A percentile compares a stretch with the other conserved stretches of the same genome.
phyloP scores from a whole-genome alignment of 768 basidiomycete genomes.

The Mycena olivaceomarginata region DNA sequence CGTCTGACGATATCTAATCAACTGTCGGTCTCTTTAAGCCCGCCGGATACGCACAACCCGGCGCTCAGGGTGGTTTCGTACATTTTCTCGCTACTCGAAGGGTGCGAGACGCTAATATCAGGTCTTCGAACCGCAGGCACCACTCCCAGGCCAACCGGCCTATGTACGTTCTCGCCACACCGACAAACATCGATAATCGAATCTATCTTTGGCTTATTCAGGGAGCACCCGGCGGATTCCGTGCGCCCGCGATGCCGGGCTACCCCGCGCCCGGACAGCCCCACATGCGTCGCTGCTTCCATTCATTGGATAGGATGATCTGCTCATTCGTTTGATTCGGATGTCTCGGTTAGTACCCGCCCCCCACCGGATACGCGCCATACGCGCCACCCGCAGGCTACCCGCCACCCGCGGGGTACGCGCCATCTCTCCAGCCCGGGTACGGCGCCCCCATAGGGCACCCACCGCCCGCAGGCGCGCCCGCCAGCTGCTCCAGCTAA shows the following conservation, averaged over 20 bases:
- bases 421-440: not conserved
- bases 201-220: too few relatives aligned
- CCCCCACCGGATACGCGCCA: not conserved
- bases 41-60: constrained; percentile 6
- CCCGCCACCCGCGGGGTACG: not conserved
- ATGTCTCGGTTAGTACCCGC: not conserved
- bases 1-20: not conserved
- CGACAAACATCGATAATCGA: not conserved
- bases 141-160: not conserved
- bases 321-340: too few relatives aligned
- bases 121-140: not conserved
- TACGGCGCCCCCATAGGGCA: not conserved
- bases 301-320: too few relatives aligned
- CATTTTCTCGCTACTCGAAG: not conserved
- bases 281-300: not conserved
- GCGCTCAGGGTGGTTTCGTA: constrained; percentile 18
- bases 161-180: not conserved
- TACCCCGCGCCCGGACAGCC: constrained; percentile 2
- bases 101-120: not conserved
- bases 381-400: not conserved
- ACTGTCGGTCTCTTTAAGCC: not conserved
- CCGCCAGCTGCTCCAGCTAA: not conserved
- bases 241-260: constrained; percentile 11
- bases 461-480: not conserved
- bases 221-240: not conserved